Conservation (phyloP, 805 yeast genomes). For the Suhomyces tanzawaensis region DNA sequence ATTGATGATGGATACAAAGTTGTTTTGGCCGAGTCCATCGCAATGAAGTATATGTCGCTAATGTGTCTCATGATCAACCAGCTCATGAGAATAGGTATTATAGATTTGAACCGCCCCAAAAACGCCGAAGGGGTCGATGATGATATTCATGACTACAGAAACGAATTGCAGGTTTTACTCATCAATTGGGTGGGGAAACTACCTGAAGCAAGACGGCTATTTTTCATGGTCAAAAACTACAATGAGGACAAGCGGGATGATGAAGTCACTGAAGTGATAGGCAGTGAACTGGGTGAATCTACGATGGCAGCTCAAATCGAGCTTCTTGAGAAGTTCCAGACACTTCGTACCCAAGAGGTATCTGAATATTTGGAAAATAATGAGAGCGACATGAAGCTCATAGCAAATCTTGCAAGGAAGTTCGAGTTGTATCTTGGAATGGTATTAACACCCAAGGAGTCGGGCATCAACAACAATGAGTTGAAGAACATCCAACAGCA, state of each 20-base stretch:
- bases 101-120: slow-evolving; percentile 36
- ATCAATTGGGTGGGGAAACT: slow-evolving; percentile 63
- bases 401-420: slow-evolving; percentile 11
- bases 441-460: slow-evolving; percentile 1
- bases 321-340: slow-evolving; percentile 12
- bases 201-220: slow-evolving; percentile 62
- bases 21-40: slow-evolving; percentile 29
- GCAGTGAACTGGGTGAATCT: not conserved
- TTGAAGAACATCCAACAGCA: slow-evolving; percentile 15
- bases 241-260: slow-evolving; percentile 8
- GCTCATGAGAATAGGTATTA: slow-evolving; percentile 44
- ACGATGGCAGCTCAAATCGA: slow-evolving; percentile 5
- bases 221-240: slow-evolving; percentile 35
- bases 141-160: slow-evolving; percentile 48
- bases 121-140: slow-evolving; percentile 17
- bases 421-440: slow-evolving; percentile 15
- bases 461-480: slow-evolving; percentile 4
- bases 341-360: slow-evolving; percentile 16
- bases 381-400: slow-evolving; percentile 9
- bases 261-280: slow-evolving; percentile 4
- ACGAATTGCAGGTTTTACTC: slow-evolving; percentile 58
- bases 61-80: slow-evolving; percentile 64
- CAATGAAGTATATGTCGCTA: slow-evolving; percentile 46
- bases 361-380: slow-evolving; percentile 16
- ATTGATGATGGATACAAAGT: slow-evolving; percentile 28